These are phyloP conservation scores for Actinidia polygama DNA, from an alignment of 179 eudicot species.

Conservation along the genomic window DNA sequence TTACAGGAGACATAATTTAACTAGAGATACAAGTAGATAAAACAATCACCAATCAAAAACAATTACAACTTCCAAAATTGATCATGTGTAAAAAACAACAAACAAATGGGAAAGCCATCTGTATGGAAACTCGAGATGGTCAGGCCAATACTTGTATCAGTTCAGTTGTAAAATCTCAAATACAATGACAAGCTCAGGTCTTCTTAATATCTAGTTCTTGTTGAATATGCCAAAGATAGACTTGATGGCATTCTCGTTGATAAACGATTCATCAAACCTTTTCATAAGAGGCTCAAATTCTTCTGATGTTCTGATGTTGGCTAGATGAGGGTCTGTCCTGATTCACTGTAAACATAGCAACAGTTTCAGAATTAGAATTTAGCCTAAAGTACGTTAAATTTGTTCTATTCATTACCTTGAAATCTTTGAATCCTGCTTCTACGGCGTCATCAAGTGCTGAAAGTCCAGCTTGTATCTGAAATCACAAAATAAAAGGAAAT, in stretches of 20 bases:
- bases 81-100: conserved; percentile 11
- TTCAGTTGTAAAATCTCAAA: not conserved
- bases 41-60: not conserved
- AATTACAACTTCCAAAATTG: conserved; percentile 14
- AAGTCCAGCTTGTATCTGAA: conserved; percentile 87
- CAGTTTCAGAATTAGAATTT: conserved; percentile 9
- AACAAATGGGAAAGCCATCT: conserved; percentile 1
- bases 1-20: not conserved
- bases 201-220: conserved; percentile 51
- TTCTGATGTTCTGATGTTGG: conserved; percentile 65
- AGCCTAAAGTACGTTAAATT: not conserved
- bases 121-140: not conserved
- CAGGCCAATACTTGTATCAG: not conserved
- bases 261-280: conserved; percentile 92
- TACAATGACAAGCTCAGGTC: not conserved
- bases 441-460: conserved; percentile 96
- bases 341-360: conserved; percentile 61
- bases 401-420: conserved; percentile 51
- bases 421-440: conserved; percentile 88
- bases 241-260: conserved; percentile 91
- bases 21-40: not conserved
- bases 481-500: not conserved
- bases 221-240: conserved; percentile 81
- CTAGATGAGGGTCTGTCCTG: conserved; percentile 85
- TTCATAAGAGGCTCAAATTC: conserved; percentile 78